Evolutionary conservation across 306 rosid genomes (phyloP).

Genomic region (Neltuma alba): DNA sequence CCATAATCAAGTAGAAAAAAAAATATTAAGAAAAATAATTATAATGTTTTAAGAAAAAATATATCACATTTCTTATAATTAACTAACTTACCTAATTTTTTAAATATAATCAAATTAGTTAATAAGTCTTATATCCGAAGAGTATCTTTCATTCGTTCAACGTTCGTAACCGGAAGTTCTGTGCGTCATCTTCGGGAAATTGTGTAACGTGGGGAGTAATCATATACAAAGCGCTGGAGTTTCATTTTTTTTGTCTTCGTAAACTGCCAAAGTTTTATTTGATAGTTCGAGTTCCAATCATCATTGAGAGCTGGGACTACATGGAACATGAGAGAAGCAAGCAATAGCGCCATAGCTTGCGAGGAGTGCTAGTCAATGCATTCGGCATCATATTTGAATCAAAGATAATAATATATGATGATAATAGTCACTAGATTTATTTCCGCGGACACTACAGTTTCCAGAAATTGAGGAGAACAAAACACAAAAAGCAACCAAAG

Average conservation of each 20-base stretch:
- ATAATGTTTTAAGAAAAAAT: too few species aligned
- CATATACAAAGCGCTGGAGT: not conserved
- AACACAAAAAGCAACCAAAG: slow-evolving; percentile 24
- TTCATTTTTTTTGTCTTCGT: not conserved
- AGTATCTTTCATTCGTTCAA: not conserved
- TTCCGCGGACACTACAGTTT: slow-evolving; percentile 29
- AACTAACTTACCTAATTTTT: too few species aligned
- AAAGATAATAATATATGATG: slow-evolving; percentile 5
- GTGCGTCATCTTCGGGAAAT: not conserved
- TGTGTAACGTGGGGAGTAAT: not conserved
- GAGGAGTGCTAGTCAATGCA: not conserved
- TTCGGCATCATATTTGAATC: not conserved
- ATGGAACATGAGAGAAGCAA: not conserved
- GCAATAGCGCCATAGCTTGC: not conserved
- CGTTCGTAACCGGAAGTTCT: not conserved
- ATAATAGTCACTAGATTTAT: slow-evolving; percentile 23
- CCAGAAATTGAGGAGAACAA: slow-evolving; percentile 14
- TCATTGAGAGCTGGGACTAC: not conserved
- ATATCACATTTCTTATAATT: too few species aligned
- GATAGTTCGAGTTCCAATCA: not conserved
- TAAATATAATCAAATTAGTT: too few species aligned
- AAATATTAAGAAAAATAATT: too few species aligned
- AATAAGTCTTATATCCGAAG: too few species aligned
- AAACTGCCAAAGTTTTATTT: too few species aligned
- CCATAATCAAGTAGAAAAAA: too few species aligned